Base-by-base conservation (phyloP, 1,139 yeast genomes). In the Pichia sp. region DNA sequence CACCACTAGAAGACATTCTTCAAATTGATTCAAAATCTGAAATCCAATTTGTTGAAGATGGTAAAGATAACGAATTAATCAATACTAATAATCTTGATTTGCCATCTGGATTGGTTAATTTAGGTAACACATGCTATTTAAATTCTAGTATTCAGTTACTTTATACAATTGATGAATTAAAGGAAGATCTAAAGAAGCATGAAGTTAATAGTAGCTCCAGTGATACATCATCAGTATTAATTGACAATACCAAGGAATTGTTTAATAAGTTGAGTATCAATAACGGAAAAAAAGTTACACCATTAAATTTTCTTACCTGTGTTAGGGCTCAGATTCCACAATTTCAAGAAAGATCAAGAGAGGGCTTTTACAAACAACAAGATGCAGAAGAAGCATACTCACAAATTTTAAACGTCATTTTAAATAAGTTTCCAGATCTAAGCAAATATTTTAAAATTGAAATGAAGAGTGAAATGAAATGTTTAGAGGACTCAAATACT, bases 301-400 rank as follows among this genome's bases (percentile, higher is more conserved):
- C 96, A 23, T 67, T 80, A 35, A 70, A 80, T 39, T 79, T 90
- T 53, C 70, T 90, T 53, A 71, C 80, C 36, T 68, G 79, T 36
- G 72, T 86, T 54, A 77, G 92, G 67, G 71, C 73, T 48, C 69
- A 73, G 22, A 86, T 79, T 61, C 97, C 97, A 1, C 97, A 94
- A 68, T 92, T 94, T 68, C 87, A 85, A 40, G 97, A 92, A 63
- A 77, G 71, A 52, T 79, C 78, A 45, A 74, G 75, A 44, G 51
- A 52, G 30, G 97, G 97, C 1, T 72, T 76, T 51, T 85, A 77
- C 64, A 89, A 86, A 64, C 98, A 92, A 69, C 99, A 92, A 67
- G 99, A 92, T 71, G 98, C 98, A 0, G 99, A 92, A 68, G 99
- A 92, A 65, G 86, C 94, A 25, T 89, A 82, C 69, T 83, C 96